A percentile compares a stretch with the other conserved stretches of the same genome.
These are phyloP conservation scores for Trebouxiophyceae sp. DNA, from an alignment of 163 green algal genomes.

Conservation along the genomic window DNA sequence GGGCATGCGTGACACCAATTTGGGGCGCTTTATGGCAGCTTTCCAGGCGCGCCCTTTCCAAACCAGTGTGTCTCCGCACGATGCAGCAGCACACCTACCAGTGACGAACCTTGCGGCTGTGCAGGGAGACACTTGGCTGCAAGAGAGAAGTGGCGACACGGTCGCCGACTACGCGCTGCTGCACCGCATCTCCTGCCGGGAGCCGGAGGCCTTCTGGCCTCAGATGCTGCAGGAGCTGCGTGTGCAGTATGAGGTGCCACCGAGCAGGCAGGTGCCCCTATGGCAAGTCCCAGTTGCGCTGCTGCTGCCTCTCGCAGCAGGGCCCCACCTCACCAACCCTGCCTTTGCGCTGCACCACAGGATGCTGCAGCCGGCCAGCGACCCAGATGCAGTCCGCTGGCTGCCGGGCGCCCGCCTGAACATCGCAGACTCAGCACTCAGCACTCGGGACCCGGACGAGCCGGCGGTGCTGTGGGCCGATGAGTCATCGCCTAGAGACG, in stretches of 20 bases:
- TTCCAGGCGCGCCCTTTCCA: constrained; percentile 22
- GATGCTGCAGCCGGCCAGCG: constrained; percentile 19
- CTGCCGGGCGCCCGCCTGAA: constrained; percentile 72
- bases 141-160: constrained; percentile 22
- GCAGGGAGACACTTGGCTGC: constrained; percentile 14
- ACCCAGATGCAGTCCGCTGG: constrained; percentile 51
- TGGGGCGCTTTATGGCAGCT: constrained; percentile 41
- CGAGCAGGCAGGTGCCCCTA: no score
- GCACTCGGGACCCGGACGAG: constrained; percentile 16
- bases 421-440: constrained; percentile 57
- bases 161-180: constrained; percentile 41
- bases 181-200: constrained; percentile 44
- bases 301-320: not conserved
- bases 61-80: not conserved
- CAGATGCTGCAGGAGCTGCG: constrained; percentile 37
- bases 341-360: no score
- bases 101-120: not conserved
- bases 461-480: constrained; percentile 70
- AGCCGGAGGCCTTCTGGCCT: constrained; percentile 58
- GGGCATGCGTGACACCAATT: constrained; percentile 38
- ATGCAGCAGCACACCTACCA: not conserved
- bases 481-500: constrained; percentile 30
- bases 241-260: constrained; percentile 35
- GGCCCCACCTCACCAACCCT: no score
- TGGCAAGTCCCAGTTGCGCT: not conserved